Evolutionary conservation across 2,329 filamentous ascomycete species (phyloP), one percentile per base, ranked within the genome.

Genomic region (Alternaria brassicicola): DNA sequence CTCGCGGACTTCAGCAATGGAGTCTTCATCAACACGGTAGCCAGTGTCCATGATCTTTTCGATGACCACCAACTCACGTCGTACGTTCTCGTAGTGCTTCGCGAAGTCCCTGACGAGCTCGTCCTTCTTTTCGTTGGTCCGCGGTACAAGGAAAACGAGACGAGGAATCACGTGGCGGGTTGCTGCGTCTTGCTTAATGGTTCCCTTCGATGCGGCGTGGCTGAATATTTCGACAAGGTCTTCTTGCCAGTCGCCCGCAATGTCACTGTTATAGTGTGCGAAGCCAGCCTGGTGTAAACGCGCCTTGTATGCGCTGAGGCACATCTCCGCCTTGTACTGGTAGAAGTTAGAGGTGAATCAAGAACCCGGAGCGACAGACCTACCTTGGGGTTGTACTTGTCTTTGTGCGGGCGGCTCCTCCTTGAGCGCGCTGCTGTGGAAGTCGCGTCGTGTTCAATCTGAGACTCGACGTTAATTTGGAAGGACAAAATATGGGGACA

Each of bases 241-340:
- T 12, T 53, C 42, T 50, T 39, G 31, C 25, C 47, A 50, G 19
- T 52, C 57, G 10, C 53, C 19, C n/a, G 28, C 43, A 19, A 39
- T 9, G 33, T 57, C 43, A 15, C 19, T 13, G 10, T 53, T 17
- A 31, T 50, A 47, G 4, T 21, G 19, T 7, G 33, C 3, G 6
- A 42, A 30, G 10, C 38, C 49, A 4, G 48, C 30, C 21, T 25
- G 26, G 12, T 26, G 48, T 19, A 42, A 23, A 26, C 57, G 53
- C 23, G 23, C 41, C 17, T 35, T 30, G 15, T 60, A 35, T 36
- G 48, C 53, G 15, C 30, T 33, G 25, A 52, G 52, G 19, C 57
- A 60, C 49, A 47, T 41, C 2, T 43, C 30, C 21, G 53, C 57
- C 57, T 57, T 60, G 19, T 57, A 53, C 53, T 55, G 19, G n/a